Evolutionary conservation across 345 rosid genomes (phyloP), one percentile per base, ranked within the genome.

Genomic region (Syzygium aromaticum): DNA sequence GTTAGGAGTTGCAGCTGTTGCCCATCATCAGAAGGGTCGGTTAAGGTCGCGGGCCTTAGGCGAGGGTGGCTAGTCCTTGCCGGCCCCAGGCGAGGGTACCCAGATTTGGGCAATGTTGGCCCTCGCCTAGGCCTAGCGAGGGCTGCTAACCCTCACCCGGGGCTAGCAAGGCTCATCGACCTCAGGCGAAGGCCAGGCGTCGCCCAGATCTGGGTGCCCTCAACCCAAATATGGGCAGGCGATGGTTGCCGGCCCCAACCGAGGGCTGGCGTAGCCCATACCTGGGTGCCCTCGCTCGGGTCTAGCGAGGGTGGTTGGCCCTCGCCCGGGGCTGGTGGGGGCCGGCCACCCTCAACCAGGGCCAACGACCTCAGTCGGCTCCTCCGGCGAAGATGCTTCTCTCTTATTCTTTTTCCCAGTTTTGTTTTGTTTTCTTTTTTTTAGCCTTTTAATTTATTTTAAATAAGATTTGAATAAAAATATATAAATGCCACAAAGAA

Each of bases 331-430:
- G n/a, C 10, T 23, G 61, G 23, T 0, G 0, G 1, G 61, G 61
- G 61, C 11, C 0, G 12, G 5, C n/a, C 5, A 56, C 61, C 5
- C 13, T 56, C 1, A 0, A 25, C 23, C n/a, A 56, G 8, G n/a
- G 61, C n/a, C 0, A 21, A 2, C 0, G 61, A 56, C 0, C 3
- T 1, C 7, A 25, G 3, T 0, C 1, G 5, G n/a, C 61, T n/a
- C 61, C 61, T 56, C 0, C 1, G 2, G 13, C 0, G 1, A 3
- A 54, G 1, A 8, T 10, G n/a, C n/a, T 56, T 21, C 5, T 27
- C 12, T 8, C 10, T 8, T 43, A 22, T 23, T 56, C 9, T 9
- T 8, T 4, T 56, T 56, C 23, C 9, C 61, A 9, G 0, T 56
- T 56, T 56, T 7, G 22, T 1, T 52, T 56, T 56, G 10, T 1